Percentiles rank a stretch among this genome's conserved stretches.
Evolutionary conservation across 805 yeast genomes (phyloP).

Genomic region (Kuraishia hungarica): DNA sequence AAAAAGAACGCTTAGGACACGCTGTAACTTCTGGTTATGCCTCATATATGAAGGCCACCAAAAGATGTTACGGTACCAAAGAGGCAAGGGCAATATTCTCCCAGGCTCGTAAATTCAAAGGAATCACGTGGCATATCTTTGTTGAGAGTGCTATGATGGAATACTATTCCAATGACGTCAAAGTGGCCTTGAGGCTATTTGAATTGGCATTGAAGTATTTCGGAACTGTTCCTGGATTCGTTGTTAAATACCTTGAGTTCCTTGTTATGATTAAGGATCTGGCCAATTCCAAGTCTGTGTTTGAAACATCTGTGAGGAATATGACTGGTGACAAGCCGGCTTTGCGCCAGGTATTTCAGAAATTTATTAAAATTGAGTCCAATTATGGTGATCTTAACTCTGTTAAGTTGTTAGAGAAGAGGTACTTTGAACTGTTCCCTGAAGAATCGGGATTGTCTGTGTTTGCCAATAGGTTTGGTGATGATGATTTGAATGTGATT

Average conservation of each 20-base stretch:
- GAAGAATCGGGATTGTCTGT: conserved; percentile 35
- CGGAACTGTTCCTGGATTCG: conserved; percentile 47
- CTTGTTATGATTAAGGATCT: conserved; percentile 60
- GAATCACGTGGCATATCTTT: conserved; percentile 66
- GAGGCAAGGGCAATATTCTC: conserved; percentile 71
- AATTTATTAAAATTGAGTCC: conserved; percentile 61
- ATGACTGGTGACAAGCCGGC: conserved; percentile 30
- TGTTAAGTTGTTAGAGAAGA: conserved; percentile 53
- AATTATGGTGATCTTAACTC: conserved; percentile 63
- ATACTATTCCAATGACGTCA: conserved; percentile 53
- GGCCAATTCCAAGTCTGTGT: conserved; percentile 66
- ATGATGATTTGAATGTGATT: conserved; percentile 27
- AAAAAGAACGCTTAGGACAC: conserved; percentile 12
- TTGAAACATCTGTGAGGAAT: conserved; percentile 67
- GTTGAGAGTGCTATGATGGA: conserved; percentile 81
- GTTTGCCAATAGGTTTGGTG: conserved; percentile 11
- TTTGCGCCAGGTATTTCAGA: conserved; percentile 40
- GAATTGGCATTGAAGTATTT: conserved; percentile 63
- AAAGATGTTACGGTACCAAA: conserved; percentile 35
- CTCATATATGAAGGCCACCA: conserved; percentile 61
- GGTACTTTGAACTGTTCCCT: conserved; percentile 62
- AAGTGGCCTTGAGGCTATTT: conserved; percentile 67
- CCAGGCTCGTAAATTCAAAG: conserved; percentile 54
- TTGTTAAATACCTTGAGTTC: conserved; percentile 64
- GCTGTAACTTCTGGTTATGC: conserved; percentile 60